These are phyloP conservation scores for Cyberlindnera euphorbiiphila DNA, from an alignment of 805 yeast species.

Conservation along the genomic window DNA sequence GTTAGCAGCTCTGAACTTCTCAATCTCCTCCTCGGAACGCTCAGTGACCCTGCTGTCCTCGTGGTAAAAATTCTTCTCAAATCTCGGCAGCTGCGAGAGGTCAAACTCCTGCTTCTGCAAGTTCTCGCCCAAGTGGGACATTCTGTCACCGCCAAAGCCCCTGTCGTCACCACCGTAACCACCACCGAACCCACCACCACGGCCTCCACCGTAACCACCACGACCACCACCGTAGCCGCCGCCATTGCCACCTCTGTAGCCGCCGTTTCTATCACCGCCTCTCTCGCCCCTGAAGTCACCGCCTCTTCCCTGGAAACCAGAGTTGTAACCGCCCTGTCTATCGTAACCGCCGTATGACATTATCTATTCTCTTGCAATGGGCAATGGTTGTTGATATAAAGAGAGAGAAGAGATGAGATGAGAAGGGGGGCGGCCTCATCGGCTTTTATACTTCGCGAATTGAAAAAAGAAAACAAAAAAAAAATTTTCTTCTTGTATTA, in stretches of 20 bases:
- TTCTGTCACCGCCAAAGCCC: slow-evolving; percentile 36
- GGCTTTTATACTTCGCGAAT: not conserved
- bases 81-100: slow-evolving; percentile 69
- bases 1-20: slow-evolving; percentile 70
- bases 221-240: slow-evolving; percentile 31
- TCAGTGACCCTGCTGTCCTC: slow-evolving; percentile 77
- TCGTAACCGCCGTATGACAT: slow-evolving; percentile 25
- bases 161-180: slow-evolving; percentile 32
- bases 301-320: slow-evolving; percentile 22
- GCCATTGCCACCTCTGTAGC: slow-evolving; percentile 31
- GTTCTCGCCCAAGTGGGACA: slow-evolving; percentile 48
- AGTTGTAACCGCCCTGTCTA: slow-evolving; percentile 20
- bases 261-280: slow-evolving; percentile 26
- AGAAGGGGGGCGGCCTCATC: not conserved
- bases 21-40: slow-evolving; percentile 72
- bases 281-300: slow-evolving; percentile 24
- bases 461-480: too few species aligned
- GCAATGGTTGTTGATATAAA: not conserved
- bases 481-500: too few species aligned
- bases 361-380: not conserved
- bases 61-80: slow-evolving; percentile 90
- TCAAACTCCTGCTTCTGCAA: slow-evolving; percentile 81
- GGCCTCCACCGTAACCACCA: slow-evolving; percentile 24
- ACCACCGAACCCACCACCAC: slow-evolving; percentile 29
- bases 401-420: not conserved